A percentile compares a stretch with the other conserved stretches of the same genome.
Conservation (phyloP, 495 filamentous ascomycete genomes). For the Extremus antarcticus region DNA sequence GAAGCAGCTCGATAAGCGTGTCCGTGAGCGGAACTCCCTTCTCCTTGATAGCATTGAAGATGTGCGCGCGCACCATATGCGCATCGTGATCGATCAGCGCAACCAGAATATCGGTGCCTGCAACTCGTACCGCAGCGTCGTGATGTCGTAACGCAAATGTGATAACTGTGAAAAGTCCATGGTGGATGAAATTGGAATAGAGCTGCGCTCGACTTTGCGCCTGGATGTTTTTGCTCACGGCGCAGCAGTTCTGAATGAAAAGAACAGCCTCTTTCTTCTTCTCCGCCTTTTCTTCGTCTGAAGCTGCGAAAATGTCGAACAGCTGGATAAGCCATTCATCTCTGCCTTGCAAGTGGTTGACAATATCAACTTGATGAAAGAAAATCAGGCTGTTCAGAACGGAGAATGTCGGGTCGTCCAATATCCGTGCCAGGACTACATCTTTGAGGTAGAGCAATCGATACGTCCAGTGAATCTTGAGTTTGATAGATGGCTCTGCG, state of each 20-base stretch:
- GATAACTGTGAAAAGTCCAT: conserved; percentile 82
- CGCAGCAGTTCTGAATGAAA: conserved; percentile 93
- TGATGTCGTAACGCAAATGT: conserved; percentile 78
- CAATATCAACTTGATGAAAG: conserved; percentile 97
- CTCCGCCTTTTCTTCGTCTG: conserved; percentile 42
- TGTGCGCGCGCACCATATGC: conserved; percentile 81
- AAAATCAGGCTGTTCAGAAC: conserved; percentile 97
- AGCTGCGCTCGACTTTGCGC: conserved; percentile 64
- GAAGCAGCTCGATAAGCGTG: conserved; percentile 82
- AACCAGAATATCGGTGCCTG: conserved; percentile 86
- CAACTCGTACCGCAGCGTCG: conserved; percentile 77
- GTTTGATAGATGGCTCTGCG: conserved; percentile 63
- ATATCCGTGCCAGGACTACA: conserved; percentile 86
- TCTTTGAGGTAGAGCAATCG: conserved; percentile 97
- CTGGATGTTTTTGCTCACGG: conserved; percentile 89
- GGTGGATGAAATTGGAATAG: conserved; percentile 78
- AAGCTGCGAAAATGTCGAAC: conserved; percentile 67
- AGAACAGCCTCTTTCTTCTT: conserved; percentile 89
- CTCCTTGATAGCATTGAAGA: conserved; percentile 82
- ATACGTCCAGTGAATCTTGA: conserved; percentile 93
- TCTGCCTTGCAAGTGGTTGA: conserved; percentile 79
- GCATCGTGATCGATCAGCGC: conserved; percentile 94
- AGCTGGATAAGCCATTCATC: conserved; percentile 68
- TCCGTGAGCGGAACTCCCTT: conserved; percentile 81
- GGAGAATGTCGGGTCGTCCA: conserved; percentile 95